These are phyloP conservation scores for Amniculicola lignicola DNA, from an alignment of 495 filamentous ascomycete species.

Conservation along the genomic window DNA sequence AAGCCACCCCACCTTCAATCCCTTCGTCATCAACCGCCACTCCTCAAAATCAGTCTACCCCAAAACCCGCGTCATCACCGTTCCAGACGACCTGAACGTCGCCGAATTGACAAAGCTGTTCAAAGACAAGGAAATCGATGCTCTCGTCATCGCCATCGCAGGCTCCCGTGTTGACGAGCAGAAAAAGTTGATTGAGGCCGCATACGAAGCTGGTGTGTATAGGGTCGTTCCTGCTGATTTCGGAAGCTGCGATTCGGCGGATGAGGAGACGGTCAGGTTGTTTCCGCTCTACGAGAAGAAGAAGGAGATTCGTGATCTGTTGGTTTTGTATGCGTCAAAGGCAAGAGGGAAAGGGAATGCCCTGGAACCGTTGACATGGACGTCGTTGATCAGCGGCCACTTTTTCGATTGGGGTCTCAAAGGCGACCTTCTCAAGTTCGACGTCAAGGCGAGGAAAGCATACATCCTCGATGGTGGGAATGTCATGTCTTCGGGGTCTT, in stretches of 20 bases:
- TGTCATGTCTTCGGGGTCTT: slow-evolving; percentile 25
- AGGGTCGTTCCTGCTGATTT: slow-evolving; percentile 32
- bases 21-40: slow-evolving; percentile 25
- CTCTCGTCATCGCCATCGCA: slow-evolving; percentile 30
- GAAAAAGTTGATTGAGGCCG: slow-evolving; percentile 26
- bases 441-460: slow-evolving; percentile 19
- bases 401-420: slow-evolving; percentile 31
- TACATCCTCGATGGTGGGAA: slow-evolving; percentile 31
- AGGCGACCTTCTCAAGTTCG: slow-evolving; percentile 18
- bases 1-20: slow-evolving; percentile 11
- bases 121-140: slow-evolving; percentile 13
- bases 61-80: slow-evolving; percentile 11
- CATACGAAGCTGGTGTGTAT: slow-evolving; percentile 24
- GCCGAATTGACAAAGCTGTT: slow-evolving; percentile 4
- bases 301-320: slow-evolving; percentile 17
- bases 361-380: slow-evolving; percentile 21
- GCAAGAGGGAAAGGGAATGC: slow-evolving; percentile 7
- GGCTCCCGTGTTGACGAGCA: slow-evolving; percentile 19
- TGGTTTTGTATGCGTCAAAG: slow-evolving; percentile 3
- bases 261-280: slow-evolving; percentile 16
- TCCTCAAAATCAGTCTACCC: slow-evolving; percentile 29
- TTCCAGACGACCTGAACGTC: slow-evolving; percentile 28
- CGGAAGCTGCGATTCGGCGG: slow-evolving; percentile 31
- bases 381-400: slow-evolving; percentile 31
- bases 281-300: slow-evolving; percentile 31